These are phyloP conservation scores for Pulveroboletus frians DNA, from an alignment of 768 basidiomycete genomes.

Conservation along the genomic window DNA sequence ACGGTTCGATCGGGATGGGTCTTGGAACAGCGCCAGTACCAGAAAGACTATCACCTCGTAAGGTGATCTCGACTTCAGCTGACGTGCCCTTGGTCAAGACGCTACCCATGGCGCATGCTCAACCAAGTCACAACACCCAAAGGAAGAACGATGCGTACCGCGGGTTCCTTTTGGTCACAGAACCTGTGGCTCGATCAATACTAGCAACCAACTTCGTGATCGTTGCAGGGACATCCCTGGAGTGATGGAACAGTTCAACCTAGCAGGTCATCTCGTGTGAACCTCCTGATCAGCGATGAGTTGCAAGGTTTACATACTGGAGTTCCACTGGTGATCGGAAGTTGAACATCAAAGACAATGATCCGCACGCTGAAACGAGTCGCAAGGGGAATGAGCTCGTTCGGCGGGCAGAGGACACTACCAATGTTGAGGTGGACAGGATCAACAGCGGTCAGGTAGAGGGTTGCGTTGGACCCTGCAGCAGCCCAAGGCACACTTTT, in stretches of 20 bases:
- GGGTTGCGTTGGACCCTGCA: constrained; percentile 84
- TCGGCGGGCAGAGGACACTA: constrained; percentile 77
- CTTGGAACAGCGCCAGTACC: constrained; percentile 42
- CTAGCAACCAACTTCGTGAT: constrained; percentile 75
- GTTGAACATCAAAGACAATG: constrained; percentile 87
- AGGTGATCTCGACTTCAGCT: constrained; percentile 78
- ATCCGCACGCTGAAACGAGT: constrained; percentile 79
- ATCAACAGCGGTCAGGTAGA: constrained; percentile 81
- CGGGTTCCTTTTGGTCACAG: constrained; percentile 71
- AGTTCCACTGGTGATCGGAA: constrained; percentile 84
- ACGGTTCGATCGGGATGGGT: constrained; percentile 82
- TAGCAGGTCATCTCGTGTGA: constrained; percentile 22
- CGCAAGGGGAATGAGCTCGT: constrained; percentile 69
- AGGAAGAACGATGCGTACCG: constrained; percentile 41
- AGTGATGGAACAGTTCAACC: constrained; percentile 96
- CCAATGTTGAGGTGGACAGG: constrained; percentile 83
- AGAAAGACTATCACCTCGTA: constrained; percentile 54
- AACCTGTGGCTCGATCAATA: constrained; percentile 73
- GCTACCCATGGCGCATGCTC: constrained; percentile 34
- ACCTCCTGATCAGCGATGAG: not conserved
- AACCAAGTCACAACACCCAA: constrained; percentile 2
- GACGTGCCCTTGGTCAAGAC: constrained; percentile 81
- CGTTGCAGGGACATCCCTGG: constrained; percentile 85
- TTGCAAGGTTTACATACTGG: constrained; percentile 47
- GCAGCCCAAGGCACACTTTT: constrained; percentile 78